Conservation (phyloP, 1,139 yeast genomes). For the Diutina neorugosa region DNA sequence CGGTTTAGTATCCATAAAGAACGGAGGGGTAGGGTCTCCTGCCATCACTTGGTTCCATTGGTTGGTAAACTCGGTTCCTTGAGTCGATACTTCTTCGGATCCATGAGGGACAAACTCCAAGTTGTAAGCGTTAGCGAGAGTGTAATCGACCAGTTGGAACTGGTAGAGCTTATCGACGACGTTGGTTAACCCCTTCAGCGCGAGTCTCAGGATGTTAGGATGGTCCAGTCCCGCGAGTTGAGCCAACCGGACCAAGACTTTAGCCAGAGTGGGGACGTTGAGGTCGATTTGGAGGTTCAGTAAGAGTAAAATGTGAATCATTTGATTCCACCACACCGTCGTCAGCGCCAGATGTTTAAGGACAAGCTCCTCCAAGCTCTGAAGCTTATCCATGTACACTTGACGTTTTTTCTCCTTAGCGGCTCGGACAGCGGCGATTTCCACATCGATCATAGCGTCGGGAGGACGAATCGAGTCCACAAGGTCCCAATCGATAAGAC, state of each 20-base stretch:
- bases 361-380: slow-evolving; percentile 31
- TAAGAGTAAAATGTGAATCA: slow-evolving; percentile 43
- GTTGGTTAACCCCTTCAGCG: slow-evolving; percentile 51
- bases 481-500: slow-evolving; percentile 35
- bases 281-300: slow-evolving; percentile 42
- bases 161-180: slow-evolving; percentile 40
- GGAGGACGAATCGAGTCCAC: slow-evolving; percentile 53
- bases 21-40: slow-evolving; percentile 36
- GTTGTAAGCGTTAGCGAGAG: slow-evolving; percentile 33
- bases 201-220: slow-evolving; percentile 56
- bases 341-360: slow-evolving; percentile 22
- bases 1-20: slow-evolving; percentile 44
- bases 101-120: slow-evolving; percentile 28
- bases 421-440: slow-evolving; percentile 40
- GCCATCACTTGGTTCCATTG: slow-evolving; percentile 42
- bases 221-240: slow-evolving; percentile 53
- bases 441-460: slow-evolving; percentile 42
- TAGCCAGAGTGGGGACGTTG: slow-evolving; percentile 35
- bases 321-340: slow-evolving; percentile 61
- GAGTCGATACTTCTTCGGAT: slow-evolving; percentile 29
- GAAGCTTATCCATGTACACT: slow-evolving; percentile 27
- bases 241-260: slow-evolving; percentile 35
- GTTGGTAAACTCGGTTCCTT: slow-evolving; percentile 14
- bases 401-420: slow-evolving; percentile 50
- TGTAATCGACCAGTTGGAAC: slow-evolving; percentile 44